Percentiles rank a stretch among this genome's conserved stretches.
These are phyloP conservation scores for Grammothele lineata DNA, from an alignment of 768 basidiomycete species.

Conservation along the genomic window DNA sequence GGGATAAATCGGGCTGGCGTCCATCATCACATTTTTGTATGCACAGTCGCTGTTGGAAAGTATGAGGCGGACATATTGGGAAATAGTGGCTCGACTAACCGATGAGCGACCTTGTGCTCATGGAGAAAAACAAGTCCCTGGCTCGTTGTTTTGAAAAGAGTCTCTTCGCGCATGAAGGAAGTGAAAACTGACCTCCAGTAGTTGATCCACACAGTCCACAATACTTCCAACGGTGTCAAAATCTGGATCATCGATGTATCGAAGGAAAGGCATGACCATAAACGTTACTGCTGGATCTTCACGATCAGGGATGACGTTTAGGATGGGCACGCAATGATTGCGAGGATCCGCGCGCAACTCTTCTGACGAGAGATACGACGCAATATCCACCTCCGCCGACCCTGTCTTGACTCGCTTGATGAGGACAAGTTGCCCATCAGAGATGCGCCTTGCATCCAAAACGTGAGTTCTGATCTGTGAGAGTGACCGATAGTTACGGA, in stretches of 20 bases:
- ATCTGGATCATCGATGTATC: constrained; percentile 11
- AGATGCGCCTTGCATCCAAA: constrained; percentile 18
- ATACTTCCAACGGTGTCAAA: constrained; percentile 17
- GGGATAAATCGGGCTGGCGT: constrained; percentile 17
- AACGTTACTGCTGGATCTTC: neutral
- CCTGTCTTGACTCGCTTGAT: constrained; percentile 8
- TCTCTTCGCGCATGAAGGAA: too few relatives aligned
- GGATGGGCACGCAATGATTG: constrained; percentile 19
- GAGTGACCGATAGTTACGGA: too few relatives aligned
- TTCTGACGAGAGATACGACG: constrained; percentile 6
- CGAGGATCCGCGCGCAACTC: constrained; percentile 11
- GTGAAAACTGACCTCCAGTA: constrained; percentile 18
- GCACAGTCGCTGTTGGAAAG: constrained; percentile 19
- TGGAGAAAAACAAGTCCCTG: constrained; percentile 22
- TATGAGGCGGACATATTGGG: too few relatives aligned
- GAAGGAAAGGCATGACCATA: constrained; percentile 23
- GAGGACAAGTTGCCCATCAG: constrained; percentile 14
- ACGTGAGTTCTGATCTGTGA: neutral
- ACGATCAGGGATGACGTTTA: constrained; percentile 11
- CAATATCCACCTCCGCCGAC: constrained; percentile 9
- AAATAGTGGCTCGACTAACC: constrained; percentile 13
- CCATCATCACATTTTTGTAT: constrained; percentile 22
- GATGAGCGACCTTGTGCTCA: constrained; percentile 19
- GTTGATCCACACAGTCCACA: constrained; percentile 17
- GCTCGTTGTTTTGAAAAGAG: too few relatives aligned